Percentiles rank a stretch among this genome's conserved stretches.
Evolutionary conservation across 1,284 basidiomycete genomes (phyloP).

Genomic region (Pterulicium gracile): DNA sequence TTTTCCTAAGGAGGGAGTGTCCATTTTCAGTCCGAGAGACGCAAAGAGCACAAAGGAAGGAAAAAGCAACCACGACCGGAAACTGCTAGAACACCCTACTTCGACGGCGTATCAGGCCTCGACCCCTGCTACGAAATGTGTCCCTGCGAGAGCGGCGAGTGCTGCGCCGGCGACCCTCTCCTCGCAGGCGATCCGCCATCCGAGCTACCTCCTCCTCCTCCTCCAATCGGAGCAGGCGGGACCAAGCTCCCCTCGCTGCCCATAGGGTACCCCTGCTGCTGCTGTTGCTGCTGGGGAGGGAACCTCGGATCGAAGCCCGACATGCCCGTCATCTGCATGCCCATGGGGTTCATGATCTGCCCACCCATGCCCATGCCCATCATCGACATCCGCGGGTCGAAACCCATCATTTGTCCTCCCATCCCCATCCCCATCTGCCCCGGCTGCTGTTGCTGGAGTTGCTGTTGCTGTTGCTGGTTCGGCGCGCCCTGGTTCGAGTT

Average conservation of each 20-base stretch:
- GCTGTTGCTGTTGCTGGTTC: slow-evolving; percentile 28
- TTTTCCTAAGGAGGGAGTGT: no score
- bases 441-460: slow-evolving; percentile 43
- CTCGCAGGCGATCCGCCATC: slow-evolving; percentile 2
- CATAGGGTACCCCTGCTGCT: no score
- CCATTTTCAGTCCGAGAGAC: no score
- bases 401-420: slow-evolving; percentile 22
- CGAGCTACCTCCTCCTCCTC: background rate
- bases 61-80: no score
- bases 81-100: no score
- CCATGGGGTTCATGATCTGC: slow-evolving; percentile 29
- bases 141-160: background rate
- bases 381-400: slow-evolving; percentile 44
- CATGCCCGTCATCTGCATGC: slow-evolving; percentile 51
- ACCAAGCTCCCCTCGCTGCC: background rate
- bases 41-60: no score
- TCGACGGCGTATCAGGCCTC: no score
- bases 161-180: slow-evolving; percentile 2
- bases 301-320: slow-evolving; percentile 14
- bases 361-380: slow-evolving; percentile 39
- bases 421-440: slow-evolving; percentile 2
- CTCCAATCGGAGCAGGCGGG: slow-evolving; percentile 2
- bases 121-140: no score
- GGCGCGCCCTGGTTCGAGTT: no score
- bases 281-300: background rate